Evolutionary conservation across 1,284 basidiomycete genomes (phyloP).

Genomic region (Chalciporus sp.): DNA sequence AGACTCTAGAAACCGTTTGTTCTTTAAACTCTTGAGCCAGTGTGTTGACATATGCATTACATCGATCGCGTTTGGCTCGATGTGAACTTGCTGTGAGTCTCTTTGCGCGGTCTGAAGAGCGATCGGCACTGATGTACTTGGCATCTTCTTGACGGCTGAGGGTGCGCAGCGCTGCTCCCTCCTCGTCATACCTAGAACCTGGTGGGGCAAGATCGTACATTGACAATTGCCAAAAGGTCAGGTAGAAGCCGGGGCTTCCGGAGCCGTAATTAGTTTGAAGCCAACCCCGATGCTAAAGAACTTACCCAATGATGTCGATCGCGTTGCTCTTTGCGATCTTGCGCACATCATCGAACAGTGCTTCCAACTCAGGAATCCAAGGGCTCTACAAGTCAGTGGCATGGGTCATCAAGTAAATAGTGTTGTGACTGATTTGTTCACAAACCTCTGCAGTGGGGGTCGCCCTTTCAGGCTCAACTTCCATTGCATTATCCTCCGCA

Average conservation of each 20-base stretch:
- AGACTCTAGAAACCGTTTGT: conserved; percentile 69
- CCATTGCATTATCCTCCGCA: conserved; percentile 58
- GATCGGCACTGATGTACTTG: conserved; percentile 59
- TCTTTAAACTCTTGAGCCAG: conserved; percentile 75
- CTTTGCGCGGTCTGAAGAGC: conserved; percentile 61
- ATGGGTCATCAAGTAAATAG: conserved; percentile 13
- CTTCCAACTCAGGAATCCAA: conserved; percentile 74
- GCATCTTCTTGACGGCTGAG: conserved; percentile 65
- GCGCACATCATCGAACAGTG: conserved; percentile 71
- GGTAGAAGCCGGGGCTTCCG: conserved; percentile 81
- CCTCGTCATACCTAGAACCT: conserved; percentile 67
- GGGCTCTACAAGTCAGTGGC: conserved; percentile 49
- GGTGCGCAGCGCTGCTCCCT: conserved; percentile 56
- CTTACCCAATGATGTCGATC: conserved; percentile 73
- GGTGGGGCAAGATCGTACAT: conserved; percentile 86
- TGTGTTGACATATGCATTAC: conserved; percentile 54
- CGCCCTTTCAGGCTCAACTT: conserved; percentile 37
- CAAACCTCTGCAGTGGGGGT: conserved; percentile 26
- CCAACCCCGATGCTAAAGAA: conserved; percentile 5
- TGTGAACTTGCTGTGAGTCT: conserved; percentile 58
- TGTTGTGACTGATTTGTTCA: conserved; percentile 2
- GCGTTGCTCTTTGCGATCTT: conserved; percentile 67
- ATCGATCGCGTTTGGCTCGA: conserved; percentile 62
- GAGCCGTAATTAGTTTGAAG: conserved; percentile 7
- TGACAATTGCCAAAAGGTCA: conserved; percentile 94